Conservation (phyloP, 2,329 filamentous ascomycete species). For the Epichloe hybrida region DNA sequence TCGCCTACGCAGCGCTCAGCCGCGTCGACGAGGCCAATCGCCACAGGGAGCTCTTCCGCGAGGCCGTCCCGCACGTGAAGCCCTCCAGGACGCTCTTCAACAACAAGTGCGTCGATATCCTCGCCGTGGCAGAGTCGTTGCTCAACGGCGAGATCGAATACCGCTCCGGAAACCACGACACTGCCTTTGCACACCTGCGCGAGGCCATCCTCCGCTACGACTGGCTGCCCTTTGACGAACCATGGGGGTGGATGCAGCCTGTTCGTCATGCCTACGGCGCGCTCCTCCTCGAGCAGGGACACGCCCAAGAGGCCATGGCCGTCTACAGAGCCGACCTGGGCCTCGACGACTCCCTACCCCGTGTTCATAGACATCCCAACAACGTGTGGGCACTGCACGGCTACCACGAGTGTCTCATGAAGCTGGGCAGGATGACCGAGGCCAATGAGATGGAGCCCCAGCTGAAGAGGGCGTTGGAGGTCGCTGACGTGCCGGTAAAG, state of each 20-base stretch:
- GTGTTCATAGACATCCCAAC: slow-evolving; percentile 52
- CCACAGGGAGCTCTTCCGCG: slow-evolving; percentile 36
- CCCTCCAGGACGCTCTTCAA: slow-evolving; percentile 38
- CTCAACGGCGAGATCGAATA: slow-evolving; percentile 64
- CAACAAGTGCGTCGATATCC: slow-evolving; percentile 37
- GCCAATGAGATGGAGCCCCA: slow-evolving; percentile 24
- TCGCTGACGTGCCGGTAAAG: slow-evolving; percentile 46
- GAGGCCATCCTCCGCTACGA: slow-evolving; percentile 48
- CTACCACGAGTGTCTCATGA: slow-evolving; percentile 54
- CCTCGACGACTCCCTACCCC: slow-evolving; percentile 42
- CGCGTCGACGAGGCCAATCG: slow-evolving; percentile 39
- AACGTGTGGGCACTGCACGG: slow-evolving; percentile 69
- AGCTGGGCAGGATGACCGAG: slow-evolving; percentile 28
- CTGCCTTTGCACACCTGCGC: slow-evolving; percentile 46
- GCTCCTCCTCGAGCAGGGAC: slow-evolving; percentile 52
- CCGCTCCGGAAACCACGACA: slow-evolving; percentile 41
- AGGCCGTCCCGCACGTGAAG: slow-evolving; percentile 39
- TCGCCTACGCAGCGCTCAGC: slow-evolving; percentile 49
- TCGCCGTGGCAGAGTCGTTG: slow-evolving; percentile 52
- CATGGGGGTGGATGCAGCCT: slow-evolving; percentile 72
- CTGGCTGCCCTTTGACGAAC: slow-evolving; percentile 54
- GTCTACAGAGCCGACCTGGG: slow-evolving; percentile 52
- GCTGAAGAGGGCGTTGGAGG: slow-evolving; percentile 35
- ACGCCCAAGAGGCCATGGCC: slow-evolving; percentile 38
- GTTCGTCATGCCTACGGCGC: slow-evolving; percentile 58